Evolutionary conservation across 495 filamentous ascomycete genomes (phyloP).

Genomic region (Trichocladium antarcticum): DNA sequence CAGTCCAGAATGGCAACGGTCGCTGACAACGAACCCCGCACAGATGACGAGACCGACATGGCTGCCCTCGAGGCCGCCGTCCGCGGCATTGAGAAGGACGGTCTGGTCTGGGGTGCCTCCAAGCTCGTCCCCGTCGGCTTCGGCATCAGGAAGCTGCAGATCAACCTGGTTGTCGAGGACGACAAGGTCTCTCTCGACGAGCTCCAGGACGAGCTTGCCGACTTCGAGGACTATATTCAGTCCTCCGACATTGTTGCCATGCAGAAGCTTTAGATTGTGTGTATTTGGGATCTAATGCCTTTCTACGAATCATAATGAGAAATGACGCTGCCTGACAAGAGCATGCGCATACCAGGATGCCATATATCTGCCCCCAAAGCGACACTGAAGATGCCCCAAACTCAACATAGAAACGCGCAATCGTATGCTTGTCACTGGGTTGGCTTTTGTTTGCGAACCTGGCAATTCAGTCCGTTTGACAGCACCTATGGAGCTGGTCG

Average conservation of each 20-base stretch:
- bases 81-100: constrained; percentile 80
- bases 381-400: too few relatives aligned
- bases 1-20: too few relatives aligned
- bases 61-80: constrained; percentile 68
- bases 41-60: constrained; percentile 90
- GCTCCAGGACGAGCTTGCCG: constrained; percentile 68
- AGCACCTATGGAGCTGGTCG: too few relatives aligned
- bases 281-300: constrained; percentile 11
- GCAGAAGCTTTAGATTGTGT: constrained; percentile 29
- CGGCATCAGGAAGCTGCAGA: constrained; percentile 99
- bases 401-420: too few relatives aligned
- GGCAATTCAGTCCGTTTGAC: too few relatives aligned
- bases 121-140: constrained; percentile 83
- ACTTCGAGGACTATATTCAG: constrained; percentile 93
- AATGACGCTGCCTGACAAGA: constrained; percentile 5
- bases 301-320: constrained; percentile 20
- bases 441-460: too few relatives aligned
- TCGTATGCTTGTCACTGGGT: too few relatives aligned
- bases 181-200: constrained; percentile 87
- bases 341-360: too few relatives aligned
- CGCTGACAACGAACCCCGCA: background rate
- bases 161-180: constrained; percentile 94
- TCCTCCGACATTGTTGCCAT: constrained; percentile 71
- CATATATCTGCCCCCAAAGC: too few relatives aligned
- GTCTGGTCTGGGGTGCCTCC: constrained; percentile 90